Percentiles rank a stretch among this genome's conserved stretches.
These are phyloP conservation scores for Penicillium psychrosexuale DNA, from an alignment of 2,329 filamentous ascomycete species.

Conservation along the genomic window DNA sequence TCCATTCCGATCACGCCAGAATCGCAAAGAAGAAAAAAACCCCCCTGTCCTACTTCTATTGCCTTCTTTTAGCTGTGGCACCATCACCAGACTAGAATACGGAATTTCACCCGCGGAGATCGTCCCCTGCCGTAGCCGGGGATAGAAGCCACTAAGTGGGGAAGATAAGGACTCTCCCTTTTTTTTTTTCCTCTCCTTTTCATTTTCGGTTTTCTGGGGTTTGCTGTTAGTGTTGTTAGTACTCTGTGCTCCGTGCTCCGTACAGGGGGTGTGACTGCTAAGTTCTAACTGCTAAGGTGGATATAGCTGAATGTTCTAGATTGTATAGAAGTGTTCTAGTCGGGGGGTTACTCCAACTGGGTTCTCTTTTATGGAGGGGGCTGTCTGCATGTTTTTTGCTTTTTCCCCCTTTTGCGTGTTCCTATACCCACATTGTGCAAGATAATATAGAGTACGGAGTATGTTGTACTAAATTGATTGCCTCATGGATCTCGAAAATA, in stretches of 20 bases:
- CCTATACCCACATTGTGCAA: background rate
- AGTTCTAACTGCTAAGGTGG: background rate
- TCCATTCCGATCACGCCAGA: background rate
- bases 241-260: background rate
- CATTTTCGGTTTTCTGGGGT: background rate
- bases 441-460: background rate
- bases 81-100: background rate
- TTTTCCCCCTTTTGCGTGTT: background rate
- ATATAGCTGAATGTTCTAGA: background rate
- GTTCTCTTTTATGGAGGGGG: background rate
- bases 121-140: conserved; percentile 16
- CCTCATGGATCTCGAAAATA: background rate
- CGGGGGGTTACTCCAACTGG: background rate
- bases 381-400: background rate
- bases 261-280: background rate
- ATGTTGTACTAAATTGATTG: background rate
- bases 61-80: background rate
- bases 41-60: background rate
- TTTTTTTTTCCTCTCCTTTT: background rate
- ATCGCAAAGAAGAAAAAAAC: too few relatives aligned
- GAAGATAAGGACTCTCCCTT: background rate
- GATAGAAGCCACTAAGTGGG: conserved; percentile 5
- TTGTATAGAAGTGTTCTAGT: background rate
- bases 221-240: background rate
- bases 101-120: conserved; percentile 22